phyloP scores from a whole-genome alignment of 2,329 filamentous ascomycete genomes.

The Apiospora aurea region DNA sequence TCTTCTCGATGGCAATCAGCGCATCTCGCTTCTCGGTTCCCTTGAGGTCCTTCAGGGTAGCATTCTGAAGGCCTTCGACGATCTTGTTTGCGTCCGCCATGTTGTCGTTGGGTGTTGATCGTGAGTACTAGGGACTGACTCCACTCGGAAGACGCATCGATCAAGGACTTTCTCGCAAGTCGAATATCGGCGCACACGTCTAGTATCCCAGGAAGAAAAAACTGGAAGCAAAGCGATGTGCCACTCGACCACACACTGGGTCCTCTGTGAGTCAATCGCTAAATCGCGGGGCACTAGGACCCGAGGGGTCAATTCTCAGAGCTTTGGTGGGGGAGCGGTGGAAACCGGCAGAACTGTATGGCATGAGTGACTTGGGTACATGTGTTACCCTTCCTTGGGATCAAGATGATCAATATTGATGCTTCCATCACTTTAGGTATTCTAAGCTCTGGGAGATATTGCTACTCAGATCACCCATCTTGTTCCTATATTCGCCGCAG shows the following conservation, averaged over 20 bases:
- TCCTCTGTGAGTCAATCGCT: slow-evolving; percentile 17
- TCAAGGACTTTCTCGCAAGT: neutral
- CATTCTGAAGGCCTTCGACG: slow-evolving; percentile 31
- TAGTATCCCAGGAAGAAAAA: slow-evolving; percentile 3
- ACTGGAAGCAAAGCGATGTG: slow-evolving; percentile 7
- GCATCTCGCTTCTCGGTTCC: slow-evolving; percentile 86
- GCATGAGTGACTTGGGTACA: neutral
- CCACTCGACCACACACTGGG: slow-evolving; percentile 1
- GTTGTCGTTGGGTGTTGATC: slow-evolving; percentile 15
- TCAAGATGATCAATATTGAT: neutral
- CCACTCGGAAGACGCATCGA: slow-evolving; percentile 5
- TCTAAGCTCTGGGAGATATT: too few species aligned
- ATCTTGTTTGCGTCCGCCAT: slow-evolving; percentile 33
- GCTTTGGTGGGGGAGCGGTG: slow-evolving; percentile 19
- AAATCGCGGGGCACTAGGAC: slow-evolving; percentile 21
- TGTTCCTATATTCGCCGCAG: neutral
- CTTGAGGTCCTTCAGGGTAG: slow-evolving; percentile 35
- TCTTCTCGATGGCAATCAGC: slow-evolving; percentile 84
- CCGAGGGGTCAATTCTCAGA: slow-evolving; percentile 19
- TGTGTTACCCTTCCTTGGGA: neutral
- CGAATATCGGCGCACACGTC: neutral
- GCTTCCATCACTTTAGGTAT: neutral
- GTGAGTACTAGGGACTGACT: slow-evolving; percentile 8
- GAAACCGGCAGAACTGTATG: slow-evolving; percentile 12
- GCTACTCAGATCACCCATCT: neutral